phyloP scores from a whole-genome alignment of 495 filamentous ascomycete genomes.

The Aspergillus nanangensis region DNA sequence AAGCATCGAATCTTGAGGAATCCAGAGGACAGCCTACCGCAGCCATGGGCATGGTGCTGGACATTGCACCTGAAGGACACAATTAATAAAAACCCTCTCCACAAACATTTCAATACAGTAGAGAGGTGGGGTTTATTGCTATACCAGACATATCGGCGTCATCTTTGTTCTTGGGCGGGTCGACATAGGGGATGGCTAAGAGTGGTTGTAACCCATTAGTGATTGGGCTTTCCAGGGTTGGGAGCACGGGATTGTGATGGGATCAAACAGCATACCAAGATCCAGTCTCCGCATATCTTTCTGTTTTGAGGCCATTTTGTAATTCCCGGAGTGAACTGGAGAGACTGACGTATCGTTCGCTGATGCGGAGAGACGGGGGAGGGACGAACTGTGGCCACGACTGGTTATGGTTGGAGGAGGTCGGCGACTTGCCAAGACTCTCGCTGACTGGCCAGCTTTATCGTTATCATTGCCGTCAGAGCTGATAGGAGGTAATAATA shows the following conservation, averaged over 20 bases:
- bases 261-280: conserved; percentile 68
- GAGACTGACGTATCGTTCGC: background rate
- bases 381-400: background rate
- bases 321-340: background rate
- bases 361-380: conserved; percentile 2
- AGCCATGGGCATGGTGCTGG: conserved; percentile 87
- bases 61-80: conserved; percentile 57
- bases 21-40: conserved; percentile 50
- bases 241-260: no score
- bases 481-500: no score
- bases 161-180: conserved; percentile 50
- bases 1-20: background rate
- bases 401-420: background rate
- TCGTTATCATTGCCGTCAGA: background rate
- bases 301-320: conserved; percentile 59
- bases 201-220: conserved; percentile 15
- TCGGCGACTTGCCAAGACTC: background rate
- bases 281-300: conserved; percentile 87
- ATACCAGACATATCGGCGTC: conserved; percentile 53
- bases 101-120: background rate
- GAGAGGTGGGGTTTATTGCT: conserved; percentile 1
- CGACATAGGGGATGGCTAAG: conserved; percentile 60
- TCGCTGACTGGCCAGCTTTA: background rate
- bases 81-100: conserved; percentile 11
- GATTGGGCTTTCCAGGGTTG: conserved; percentile 1